Evolutionary conservation across 257 asterid species (phyloP).

Genomic region (Jacaranda copaia): DNA sequence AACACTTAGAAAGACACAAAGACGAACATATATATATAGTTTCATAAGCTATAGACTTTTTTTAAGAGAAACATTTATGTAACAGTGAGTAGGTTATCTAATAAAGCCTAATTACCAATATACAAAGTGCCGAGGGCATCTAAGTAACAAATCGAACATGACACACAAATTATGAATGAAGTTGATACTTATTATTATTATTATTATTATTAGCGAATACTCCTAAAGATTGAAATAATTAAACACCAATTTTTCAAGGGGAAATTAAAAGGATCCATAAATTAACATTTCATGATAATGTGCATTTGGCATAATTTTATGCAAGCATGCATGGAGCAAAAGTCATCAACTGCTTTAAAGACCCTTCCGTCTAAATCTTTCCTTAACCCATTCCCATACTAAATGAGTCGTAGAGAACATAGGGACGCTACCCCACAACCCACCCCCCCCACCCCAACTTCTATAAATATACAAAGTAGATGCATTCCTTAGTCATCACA

Average conservation of each 20-base stretch:
- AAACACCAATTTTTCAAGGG: background rate
- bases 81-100: no score
- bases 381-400: constrained; percentile 45
- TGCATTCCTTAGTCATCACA: constrained; percentile 29
- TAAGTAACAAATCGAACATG: no score
- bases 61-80: no score
- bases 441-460: background rate
- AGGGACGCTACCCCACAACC: constrained; percentile 10
- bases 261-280: background rate
- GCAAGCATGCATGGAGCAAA: constrained; percentile 59
- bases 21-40: no score
- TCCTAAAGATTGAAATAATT: no score
- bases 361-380: constrained; percentile 47
- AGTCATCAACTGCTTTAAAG: constrained; percentile 40
- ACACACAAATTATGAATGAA: no score
- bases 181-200: no score
- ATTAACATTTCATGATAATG: background rate
- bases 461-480: constrained; percentile 49
- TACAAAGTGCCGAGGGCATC: no score
- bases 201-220: no score
- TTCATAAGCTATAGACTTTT: no score
- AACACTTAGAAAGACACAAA: no score
- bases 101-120: no score
- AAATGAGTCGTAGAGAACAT: constrained; percentile 52
- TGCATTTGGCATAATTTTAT: constrained; percentile 13